Conservation (phyloP, 305 asterid species). For the Petunia hybrid region DNA sequence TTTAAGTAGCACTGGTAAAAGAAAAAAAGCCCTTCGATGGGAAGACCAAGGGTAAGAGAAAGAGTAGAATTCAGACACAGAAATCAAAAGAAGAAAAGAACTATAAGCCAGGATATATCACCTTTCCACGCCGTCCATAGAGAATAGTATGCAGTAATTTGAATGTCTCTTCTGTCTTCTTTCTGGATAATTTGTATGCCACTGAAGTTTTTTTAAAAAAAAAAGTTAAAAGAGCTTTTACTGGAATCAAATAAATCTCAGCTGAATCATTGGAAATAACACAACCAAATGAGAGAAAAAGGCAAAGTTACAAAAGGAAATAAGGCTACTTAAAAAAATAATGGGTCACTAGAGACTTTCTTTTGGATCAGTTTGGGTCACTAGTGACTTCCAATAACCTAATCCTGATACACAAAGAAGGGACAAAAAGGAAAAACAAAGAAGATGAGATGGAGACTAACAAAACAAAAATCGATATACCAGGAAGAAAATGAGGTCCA, state of each 20-base stretch:
- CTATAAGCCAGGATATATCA: conserved; percentile 41
- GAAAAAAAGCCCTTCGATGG: background rate
- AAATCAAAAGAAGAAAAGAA: conserved; percentile 16
- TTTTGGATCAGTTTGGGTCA: background rate
- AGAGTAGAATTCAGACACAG: background rate
- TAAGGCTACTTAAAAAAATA: background rate
- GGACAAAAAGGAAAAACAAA: background rate
- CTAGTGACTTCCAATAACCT: background rate
- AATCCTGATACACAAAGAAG: background rate
- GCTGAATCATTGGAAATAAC: background rate
- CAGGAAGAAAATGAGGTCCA: background rate
- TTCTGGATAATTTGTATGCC: conserved; percentile 80
- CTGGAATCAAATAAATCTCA: background rate
- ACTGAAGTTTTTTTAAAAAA: conserved; percentile 46
- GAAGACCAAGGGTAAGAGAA: background rate
- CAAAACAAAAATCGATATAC: background rate
- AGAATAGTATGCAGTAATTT: conserved; percentile 78
- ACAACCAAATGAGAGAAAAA: background rate
- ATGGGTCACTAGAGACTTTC: background rate
- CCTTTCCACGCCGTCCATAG: conserved; percentile 95
- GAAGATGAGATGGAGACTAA: background rate
- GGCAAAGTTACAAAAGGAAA: background rate
- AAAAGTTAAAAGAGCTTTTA: background rate
- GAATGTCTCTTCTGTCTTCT: conserved; percentile 82
- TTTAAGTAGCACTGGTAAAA: background rate